Evolutionary conservation across 352 stramenopile species (phyloP), one percentile per base, ranked within the genome.

Genomic region (Albugo laibachii): DNA sequence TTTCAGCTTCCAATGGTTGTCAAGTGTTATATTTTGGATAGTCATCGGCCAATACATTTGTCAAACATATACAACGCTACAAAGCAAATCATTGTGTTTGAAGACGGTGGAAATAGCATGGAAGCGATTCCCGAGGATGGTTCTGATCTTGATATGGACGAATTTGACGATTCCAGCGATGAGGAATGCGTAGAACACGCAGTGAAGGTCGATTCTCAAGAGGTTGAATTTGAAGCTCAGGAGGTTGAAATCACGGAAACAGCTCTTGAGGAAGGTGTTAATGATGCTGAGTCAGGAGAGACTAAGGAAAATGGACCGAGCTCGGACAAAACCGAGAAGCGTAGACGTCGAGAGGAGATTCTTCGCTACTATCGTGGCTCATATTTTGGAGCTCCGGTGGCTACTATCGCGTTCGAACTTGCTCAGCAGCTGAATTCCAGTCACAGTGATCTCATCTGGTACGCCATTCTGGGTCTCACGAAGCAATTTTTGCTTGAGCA

Each of bases 391-490:
- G 69, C 75, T 0, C 68, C 80, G 0, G 76, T 75, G 0, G 65
- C 82, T 5, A 73, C 71, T 0, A 65, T 94, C n/a, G 64, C 81
- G 21, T 92, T 80, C 37, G 66, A 89, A 45, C 52, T 94, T 19
- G 72, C 79, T 0, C 68, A 88, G 37, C 76, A 91, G 41, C 62
- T 92, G 42, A 93, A 93, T 49, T 79, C 65, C 27, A 68, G 71
- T 12, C 78, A 77, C 40, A 81, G 80, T 10, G 85, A 97, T 53
- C 49, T 97, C 45, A 63, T 98, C 11, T 99, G 94, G 94, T 86
- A 97, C 39, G 92, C 93, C n/a, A 97, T 97, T 55, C 75, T 98
- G 6, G 94, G 93, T 1, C 70, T 97, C 0, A 97, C 93, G 11
- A 94, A 96, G 62, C 87, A 96, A 41, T 97, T 96, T 43, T 56